These are phyloP conservation scores for Euphrasia arctica DNA, from an alignment of 305 asterid genomes.

Conservation along the genomic window DNA sequence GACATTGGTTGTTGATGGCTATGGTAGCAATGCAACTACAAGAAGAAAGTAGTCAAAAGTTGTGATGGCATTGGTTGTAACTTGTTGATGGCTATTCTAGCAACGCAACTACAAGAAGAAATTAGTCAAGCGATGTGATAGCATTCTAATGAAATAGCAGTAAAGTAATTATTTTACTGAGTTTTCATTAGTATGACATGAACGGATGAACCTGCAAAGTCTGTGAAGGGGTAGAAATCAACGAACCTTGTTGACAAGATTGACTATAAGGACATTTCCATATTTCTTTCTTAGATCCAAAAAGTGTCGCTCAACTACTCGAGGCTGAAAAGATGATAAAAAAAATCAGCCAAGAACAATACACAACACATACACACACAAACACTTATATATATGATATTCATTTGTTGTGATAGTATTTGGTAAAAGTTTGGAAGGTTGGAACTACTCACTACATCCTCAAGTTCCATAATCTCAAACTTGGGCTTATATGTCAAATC, in stretches of 20 bases:
- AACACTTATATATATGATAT: background rate
- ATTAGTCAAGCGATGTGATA: slow-evolving; percentile 12
- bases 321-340: slow-evolving; percentile 51
- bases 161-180: slow-evolving; percentile 3
- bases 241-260: slow-evolving; percentile 88
- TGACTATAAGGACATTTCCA: slow-evolving; percentile 80
- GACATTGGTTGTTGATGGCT: background rate
- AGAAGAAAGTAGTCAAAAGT: slow-evolving; percentile 13
- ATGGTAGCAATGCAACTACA: slow-evolving; percentile 7
- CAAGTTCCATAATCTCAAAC: slow-evolving; percentile 53
- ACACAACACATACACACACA: background rate
- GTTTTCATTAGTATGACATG: slow-evolving; percentile 2
- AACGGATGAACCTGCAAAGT: slow-evolving; percentile 15
- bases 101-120: slow-evolving; percentile 12
- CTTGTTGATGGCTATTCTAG: background rate
- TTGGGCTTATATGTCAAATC: slow-evolving; percentile 94
- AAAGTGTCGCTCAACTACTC: slow-evolving; percentile 81
- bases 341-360: slow-evolving; percentile 19
- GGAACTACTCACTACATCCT: slow-evolving; percentile 68
- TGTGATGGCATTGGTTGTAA: background rate
- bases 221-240: slow-evolving; percentile 16
- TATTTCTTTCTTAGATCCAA: slow-evolving; percentile 79
- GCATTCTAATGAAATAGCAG: background rate
- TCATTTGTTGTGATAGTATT: background rate
- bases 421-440: slow-evolving; percentile 25